A percentile compares a stretch with the other conserved stretches of the same genome.
Evolutionary conservation across 345 rosid genomes (phyloP).

Genomic region (Theobroma cacao): DNA sequence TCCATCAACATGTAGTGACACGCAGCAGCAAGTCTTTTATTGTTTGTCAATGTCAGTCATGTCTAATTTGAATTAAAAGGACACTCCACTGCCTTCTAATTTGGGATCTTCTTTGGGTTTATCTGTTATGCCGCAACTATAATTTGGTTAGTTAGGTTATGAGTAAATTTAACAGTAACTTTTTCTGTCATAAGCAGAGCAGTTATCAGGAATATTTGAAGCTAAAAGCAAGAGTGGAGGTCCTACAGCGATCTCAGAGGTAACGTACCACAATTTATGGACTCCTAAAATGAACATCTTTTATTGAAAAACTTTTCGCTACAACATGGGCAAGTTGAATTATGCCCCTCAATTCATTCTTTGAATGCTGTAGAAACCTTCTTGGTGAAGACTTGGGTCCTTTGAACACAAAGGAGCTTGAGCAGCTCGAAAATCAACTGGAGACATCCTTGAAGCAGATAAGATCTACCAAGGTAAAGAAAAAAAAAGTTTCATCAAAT

Average conservation of each 20-base stretch:
- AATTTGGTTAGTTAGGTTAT: background rate
- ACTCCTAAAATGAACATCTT: too few species aligned
- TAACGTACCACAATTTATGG: background rate
- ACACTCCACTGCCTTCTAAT: background rate
- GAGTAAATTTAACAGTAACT: background rate
- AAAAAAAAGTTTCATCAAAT: background rate
- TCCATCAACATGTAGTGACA: background rate
- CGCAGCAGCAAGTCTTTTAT: background rate
- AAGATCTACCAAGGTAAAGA: conserved; percentile 69
- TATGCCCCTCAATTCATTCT: background rate
- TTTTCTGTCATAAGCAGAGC: conserved; percentile 27
- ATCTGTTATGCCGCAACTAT: background rate
- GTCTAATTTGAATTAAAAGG: background rate
- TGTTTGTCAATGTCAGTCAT: background rate
- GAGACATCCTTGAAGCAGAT: conserved; percentile 74
- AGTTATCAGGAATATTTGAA: conserved; percentile 58
- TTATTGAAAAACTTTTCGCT: background rate
- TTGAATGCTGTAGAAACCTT: conserved; percentile 53
- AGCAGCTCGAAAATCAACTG: conserved; percentile 71
- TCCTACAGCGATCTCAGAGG: conserved; percentile 58
- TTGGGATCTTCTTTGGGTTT: too few species aligned
- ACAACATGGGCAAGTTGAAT: background rate
- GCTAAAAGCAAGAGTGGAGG: conserved; percentile 52
- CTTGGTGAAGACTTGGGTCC: conserved; percentile 83
- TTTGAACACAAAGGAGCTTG: conserved; percentile 59